Evolutionary conservation across 1,284 basidiomycete species (phyloP).

Genomic region (Heterobasidion irregulare): DNA sequence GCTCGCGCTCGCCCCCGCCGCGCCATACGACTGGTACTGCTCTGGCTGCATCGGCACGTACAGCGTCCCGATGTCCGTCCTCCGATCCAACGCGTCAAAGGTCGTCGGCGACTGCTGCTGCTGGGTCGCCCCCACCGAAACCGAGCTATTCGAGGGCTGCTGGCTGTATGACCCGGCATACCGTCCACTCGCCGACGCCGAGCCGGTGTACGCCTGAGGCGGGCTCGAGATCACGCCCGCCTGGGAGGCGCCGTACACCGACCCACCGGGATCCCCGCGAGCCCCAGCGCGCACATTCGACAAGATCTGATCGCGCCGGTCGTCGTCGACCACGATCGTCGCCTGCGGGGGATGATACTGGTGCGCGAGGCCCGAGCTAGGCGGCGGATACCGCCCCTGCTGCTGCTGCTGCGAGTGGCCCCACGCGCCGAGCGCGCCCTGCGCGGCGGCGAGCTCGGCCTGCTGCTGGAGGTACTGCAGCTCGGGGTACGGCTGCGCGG

Average conservation of each 20-base stretch:
- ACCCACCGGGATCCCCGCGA: slow-evolving; percentile 32
- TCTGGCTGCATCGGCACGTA: slow-evolving; percentile 77
- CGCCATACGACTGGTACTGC: slow-evolving; percentile 50
- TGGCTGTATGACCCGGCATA: slow-evolving; percentile 43
- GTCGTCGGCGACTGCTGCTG: slow-evolving; percentile 31
- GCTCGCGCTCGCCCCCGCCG: slow-evolving; percentile 24
- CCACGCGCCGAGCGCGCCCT: slow-evolving; percentile 32
- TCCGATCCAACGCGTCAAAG: slow-evolving; percentile 54
- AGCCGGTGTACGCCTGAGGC: slow-evolving; percentile 55
- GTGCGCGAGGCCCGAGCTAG: slow-evolving; percentile 62
- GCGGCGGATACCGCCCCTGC: slow-evolving; percentile 43
- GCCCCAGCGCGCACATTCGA: slow-evolving; percentile 68
- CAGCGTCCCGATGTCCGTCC: slow-evolving; percentile 56
- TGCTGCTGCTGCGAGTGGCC: slow-evolving; percentile 28
- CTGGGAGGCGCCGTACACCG: slow-evolving; percentile 33
- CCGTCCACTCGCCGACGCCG: slow-evolving; percentile 45
- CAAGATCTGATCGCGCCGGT: slow-evolving; percentile 62
- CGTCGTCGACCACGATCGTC: slow-evolving; percentile 56
- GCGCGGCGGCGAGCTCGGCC: slow-evolving; percentile 70
- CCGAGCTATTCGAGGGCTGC: background rate
- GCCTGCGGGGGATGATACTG: slow-evolving; percentile 48
- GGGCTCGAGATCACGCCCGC: slow-evolving; percentile 59
- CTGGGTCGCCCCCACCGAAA: slow-evolving; percentile 15
- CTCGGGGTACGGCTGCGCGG: slow-evolving; percentile 74
- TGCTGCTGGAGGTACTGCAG: slow-evolving; percentile 88